Base-by-base conservation (phyloP, 169 alveolate genomes). In the Plasmodium falciparum region DNA sequence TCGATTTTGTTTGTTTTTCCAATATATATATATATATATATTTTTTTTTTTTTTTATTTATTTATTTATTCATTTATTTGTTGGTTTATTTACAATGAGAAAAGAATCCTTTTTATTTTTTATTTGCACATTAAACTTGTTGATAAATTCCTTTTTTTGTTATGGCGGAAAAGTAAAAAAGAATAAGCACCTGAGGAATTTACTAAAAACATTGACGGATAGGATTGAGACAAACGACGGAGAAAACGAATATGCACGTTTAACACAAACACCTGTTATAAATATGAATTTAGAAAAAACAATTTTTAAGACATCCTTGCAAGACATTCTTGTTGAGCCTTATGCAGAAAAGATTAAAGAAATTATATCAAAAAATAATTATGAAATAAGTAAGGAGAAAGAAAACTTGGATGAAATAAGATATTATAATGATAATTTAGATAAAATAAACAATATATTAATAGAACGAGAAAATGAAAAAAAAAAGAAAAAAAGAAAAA, bases 291-390 rank as follows among this genome's bases (percentile, higher is more conserved):
- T 80, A 22, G 67, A 78, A n/a, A 80, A 80, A 54, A 49, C 49
- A 17, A 80, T 67, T 43, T 80, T 54, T 17, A 80, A 66, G 29
- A 80, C 90, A 47, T 15, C 74, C 24, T 80, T 80, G 39, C 90
- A 80, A 67, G 69, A 67, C 67, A 47, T 56, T 8, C 80, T 80
- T 45, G 83, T 80, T 24, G 83, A 80, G 29, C 47, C 90, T 24
- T 80, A 66, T 71, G n/a, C 90, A 80, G 90, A 80, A 67, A 80
- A 45, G 33, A 65, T 66, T 66, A 80, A 80, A 58, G 90, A 80
- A 52, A 52, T 39, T 7, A 71, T 80, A 50, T 69, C 80, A 47
- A 56, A 49, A 43, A 50, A 12, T 67, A 58, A 67, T 33, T 69
- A 80, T n/a, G 90, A 80, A 67, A 80, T 80, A 20, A 11, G 29